Base-by-base conservation (phyloP, 202 grass and related monocot species). In the Digitaria exilis region DNA sequence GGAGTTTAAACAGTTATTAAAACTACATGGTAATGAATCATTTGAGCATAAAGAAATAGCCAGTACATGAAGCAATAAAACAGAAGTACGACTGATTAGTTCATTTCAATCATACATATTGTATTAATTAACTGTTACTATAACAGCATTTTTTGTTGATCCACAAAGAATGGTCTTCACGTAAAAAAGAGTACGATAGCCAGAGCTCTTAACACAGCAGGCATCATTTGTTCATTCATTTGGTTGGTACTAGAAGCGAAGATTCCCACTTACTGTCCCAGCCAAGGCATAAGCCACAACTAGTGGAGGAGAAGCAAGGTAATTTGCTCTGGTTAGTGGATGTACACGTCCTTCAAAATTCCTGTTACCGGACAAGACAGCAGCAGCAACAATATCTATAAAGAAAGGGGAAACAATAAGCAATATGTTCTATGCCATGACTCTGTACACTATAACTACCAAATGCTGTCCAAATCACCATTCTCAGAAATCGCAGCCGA, bases 261-360 rank as follows among this genome's bases (percentile, higher is more conserved):
- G 11, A 2, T 1, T 21, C 31, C n/a, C 70, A 76, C 82, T 82
- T 89, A 98, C 96, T 66, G 93, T 98, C 85, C 96, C 96, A 75
- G 96, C 87, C 51, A 99, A 94, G 74, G 96, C 93, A 99, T 99
- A 96, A 63, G 96, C 96, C 75, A 99, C 96, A 82, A 99, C 96
- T 54, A 99, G 63, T 19, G 93, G 96, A 84, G 96, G 93, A 75
- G 96, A 99, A 63, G 96, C 96, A 39, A 99, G 93, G 77, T 99
- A 99, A 85, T 99, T 99, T 78, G 96, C 96, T 88, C 96, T 91
- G 45, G 96, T 99, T 39, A 96, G 90, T 75, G 96, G 89, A 81
- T 99, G 91, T 66, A 99, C 93, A 84, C 93, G 93, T 14, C 96
- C 96, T 83, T 98, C 96, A 17, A 98, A 98, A 84, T 98, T 98